Evolutionary conservation across 2,329 filamentous ascomycete species (phyloP).

Genomic region (Blastomyces silverae): DNA sequence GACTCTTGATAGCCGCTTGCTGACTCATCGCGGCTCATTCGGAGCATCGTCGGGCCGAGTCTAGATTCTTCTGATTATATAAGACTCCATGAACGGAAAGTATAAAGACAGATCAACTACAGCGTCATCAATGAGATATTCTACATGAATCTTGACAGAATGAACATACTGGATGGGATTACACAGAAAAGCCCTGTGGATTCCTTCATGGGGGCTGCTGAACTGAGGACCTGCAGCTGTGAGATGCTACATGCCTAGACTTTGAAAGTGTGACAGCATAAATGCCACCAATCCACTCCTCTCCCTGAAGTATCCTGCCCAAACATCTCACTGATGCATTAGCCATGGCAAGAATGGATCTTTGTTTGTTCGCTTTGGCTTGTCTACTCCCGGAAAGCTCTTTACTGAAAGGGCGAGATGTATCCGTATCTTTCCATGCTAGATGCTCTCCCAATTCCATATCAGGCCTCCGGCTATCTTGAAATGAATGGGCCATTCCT

Average conservation of each 20-base stretch:
- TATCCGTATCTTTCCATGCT: background rate
- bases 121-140: background rate
- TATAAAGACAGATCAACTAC: no score
- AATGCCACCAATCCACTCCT: background rate
- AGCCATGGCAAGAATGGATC: background rate
- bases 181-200: background rate
- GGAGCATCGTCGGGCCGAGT: conserved; percentile 7
- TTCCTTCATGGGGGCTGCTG: background rate
- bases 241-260: conserved; percentile 3
- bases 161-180: background rate
- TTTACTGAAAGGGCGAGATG: background rate
- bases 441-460: background rate
- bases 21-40: conserved; percentile 1
- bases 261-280: background rate
- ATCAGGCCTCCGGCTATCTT: background rate
- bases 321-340: background rate
- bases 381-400: background rate
- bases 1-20: background rate
- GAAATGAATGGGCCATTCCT: background rate
- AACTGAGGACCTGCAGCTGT: background rate
- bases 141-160: background rate
- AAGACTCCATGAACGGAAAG: background rate
- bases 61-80: background rate
- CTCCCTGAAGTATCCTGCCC: background rate
- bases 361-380: background rate